A percentile compares a stretch with the other conserved stretches of the same genome.
Evolutionary conservation across 306 rosid species (phyloP).

Genomic region (Lathyrus oleraceus): DNA sequence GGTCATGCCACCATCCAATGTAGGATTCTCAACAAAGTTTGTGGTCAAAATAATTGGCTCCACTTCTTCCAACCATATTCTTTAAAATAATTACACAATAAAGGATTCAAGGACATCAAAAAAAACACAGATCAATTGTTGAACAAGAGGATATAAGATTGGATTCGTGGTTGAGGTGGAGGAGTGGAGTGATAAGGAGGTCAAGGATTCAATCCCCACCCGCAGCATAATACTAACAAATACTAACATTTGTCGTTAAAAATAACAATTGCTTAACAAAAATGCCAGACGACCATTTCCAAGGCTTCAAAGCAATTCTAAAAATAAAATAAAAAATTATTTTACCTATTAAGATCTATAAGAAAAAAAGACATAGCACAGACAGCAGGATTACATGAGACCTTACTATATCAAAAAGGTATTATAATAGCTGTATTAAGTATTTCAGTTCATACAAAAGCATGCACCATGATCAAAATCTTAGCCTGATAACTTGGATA

Average conservation of each 20-base stretch:
- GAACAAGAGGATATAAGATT: neutral
- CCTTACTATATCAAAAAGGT: conserved; percentile 5
- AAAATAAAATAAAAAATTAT: neutral
- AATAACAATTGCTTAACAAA: neutral
- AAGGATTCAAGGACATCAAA: neutral
- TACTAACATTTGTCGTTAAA: neutral
- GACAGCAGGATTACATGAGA: neutral
- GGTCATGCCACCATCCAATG: neutral
- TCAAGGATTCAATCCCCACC: neutral
- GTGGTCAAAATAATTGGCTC: neutral
- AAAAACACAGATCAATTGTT: neutral
- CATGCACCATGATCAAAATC: neutral
- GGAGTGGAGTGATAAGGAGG: neutral
- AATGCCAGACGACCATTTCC: conserved; percentile 11
- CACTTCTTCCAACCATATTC: conserved; percentile 3
- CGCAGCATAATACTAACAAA: neutral
- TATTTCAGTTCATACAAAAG: conserved; percentile 26
- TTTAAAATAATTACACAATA: conserved; percentile 6
- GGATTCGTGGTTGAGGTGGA: neutral
- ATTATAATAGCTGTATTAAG: conserved; percentile 5
- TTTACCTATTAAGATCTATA: conserved; percentile 4
- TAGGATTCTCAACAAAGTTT: neutral
- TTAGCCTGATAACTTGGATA: conserved; percentile 22
- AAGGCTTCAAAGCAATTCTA: conserved; percentile 14
- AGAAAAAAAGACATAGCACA: neutral